Evolutionary conservation across 2,329 filamentous ascomycete species (phyloP).

Genomic region (Zymoseptoria ardabiliae): DNA sequence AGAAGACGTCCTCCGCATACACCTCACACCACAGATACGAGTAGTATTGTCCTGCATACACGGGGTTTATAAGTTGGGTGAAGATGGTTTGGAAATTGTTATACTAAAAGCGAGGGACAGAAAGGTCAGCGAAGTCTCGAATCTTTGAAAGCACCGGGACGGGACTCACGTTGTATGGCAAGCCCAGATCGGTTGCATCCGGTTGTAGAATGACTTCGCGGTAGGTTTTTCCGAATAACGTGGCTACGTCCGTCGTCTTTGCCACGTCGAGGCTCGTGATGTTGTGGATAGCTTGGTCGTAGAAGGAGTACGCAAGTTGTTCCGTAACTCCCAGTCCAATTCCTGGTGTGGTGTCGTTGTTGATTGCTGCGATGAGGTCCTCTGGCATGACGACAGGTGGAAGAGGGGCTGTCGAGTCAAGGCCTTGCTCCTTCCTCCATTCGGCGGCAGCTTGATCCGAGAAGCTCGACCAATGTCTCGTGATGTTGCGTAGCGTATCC

Average conservation of each 20-base stretch:
- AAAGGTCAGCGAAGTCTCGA: too few species aligned
- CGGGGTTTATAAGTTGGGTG: background rate
- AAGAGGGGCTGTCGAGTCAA: background rate
- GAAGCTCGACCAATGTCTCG: background rate
- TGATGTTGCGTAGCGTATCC: background rate
- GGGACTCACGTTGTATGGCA: too few species aligned
- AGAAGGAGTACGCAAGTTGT: background rate
- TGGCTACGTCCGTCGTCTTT: background rate
- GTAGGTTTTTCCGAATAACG: background rate
- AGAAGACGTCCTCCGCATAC: slow-evolving; percentile 4
- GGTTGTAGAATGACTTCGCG: background rate
- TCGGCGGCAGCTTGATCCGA: background rate
- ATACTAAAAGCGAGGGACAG: too few species aligned
- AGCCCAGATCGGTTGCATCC: background rate
- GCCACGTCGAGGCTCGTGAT: background rate
- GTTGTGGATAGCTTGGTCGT: background rate
- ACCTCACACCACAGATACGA: slow-evolving; percentile 5
- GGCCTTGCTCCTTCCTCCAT: background rate
- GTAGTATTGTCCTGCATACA: slow-evolving; percentile 7
- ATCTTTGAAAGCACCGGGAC: too few species aligned
- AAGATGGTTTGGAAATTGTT: background rate
- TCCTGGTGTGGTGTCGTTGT: background rate
- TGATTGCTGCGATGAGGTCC: background rate
- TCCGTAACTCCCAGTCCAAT: background rate
- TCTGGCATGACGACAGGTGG: background rate